phyloP scores from a whole-genome alignment of 768 basidiomycete genomes.

The Russula dissimulans region DNA sequence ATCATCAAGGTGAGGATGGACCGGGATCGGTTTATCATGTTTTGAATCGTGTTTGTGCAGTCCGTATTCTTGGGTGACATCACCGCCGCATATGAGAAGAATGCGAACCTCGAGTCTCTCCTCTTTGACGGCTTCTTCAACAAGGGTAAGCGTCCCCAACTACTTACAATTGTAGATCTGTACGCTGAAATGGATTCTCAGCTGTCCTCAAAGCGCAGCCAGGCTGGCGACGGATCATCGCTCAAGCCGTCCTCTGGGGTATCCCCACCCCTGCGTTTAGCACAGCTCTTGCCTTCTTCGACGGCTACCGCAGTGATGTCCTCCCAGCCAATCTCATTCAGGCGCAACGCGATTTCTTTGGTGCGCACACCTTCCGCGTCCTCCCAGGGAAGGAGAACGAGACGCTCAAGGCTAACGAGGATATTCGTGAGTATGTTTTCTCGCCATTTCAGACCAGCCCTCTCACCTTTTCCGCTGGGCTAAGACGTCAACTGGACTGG shows the following conservation, averaged over 20 bases:
- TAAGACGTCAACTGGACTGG: constrained; percentile 98
- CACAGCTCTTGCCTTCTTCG: constrained; percentile 97
- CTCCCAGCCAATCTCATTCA: constrained; percentile 93
- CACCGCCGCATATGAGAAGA: constrained; percentile 83
- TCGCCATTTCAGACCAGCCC: background rate
- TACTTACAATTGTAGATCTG: background rate
- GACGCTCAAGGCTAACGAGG: constrained; percentile 67
- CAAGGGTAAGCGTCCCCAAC: constrained; percentile 44
- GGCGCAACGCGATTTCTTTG: constrained; percentile 98
- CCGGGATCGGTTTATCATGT: background rate
- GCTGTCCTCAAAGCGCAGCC: constrained; percentile 92
- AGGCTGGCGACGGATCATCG: constrained; percentile 95
- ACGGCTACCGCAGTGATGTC: constrained; percentile 93
- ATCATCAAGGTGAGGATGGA: constrained; percentile 78
- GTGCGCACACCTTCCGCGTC: constrained; percentile 96
- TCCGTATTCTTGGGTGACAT: constrained; percentile 89
- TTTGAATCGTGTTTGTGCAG: constrained; percentile 27
- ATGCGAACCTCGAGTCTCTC: constrained; percentile 75
- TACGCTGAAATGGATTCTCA: constrained; percentile 23
- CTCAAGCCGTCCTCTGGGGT: constrained; percentile 95
- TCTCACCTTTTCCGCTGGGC: constrained; percentile 5
- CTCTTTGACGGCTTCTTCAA: constrained; percentile 98
- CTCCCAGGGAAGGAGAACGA: constrained; percentile 86
- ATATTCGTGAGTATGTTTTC: constrained; percentile 63
- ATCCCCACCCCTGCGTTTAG: constrained; percentile 97